Base-by-base conservation (phyloP, 169 alveolate species). In the Babesia bovis region DNA sequence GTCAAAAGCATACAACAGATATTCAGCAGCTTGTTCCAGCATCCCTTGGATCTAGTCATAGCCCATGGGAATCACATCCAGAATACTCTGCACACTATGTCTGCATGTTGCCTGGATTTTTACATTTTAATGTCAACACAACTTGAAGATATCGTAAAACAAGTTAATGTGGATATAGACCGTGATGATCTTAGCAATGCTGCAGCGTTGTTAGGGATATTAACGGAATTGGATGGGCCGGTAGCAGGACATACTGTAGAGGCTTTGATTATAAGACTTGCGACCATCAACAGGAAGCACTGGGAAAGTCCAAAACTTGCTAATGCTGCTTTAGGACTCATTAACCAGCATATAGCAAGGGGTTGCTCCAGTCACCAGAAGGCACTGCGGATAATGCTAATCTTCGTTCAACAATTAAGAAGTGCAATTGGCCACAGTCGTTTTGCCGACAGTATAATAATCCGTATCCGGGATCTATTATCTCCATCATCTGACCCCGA, bases 361-460 rank as follows among this genome's bases (percentile, higher is more conserved):
- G 73, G 73, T 6, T 63, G 73, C 60, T 63, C 73, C 36, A 63
- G 25, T 35, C 73, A 63, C 25, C 44, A 58, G 13, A 63, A 47
- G 60, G 41, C 36, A 6, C n/a, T 63, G 33, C 23, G 21, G 10
- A 45, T 63, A 32, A 15, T 63, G 23, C 60, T 63, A 4, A 47
- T 52, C 1, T 63, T 63, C 60, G 15, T 36, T 21, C 42, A 36
- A 2, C 60, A 49, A 33, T 6, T 63, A 3, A 40, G 73, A 60
- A 25, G 35, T 25, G 15, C 3, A 17, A 30, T 33, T 40, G 60
- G 60, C 21, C 73, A 63, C 33, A 25, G 28, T 52, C 41, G 59
- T 4, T 45, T 44, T 19, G 51, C 53, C 47, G 73, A 63, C 35
- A 21, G 51, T 60, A 63, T 47, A 1, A 47, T 45, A 4, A 58